Percentiles rank a stretch among this genome's conserved stretches.
phyloP scores from a whole-genome alignment of 2,329 filamentous ascomycete genomes.

The Fusarium fracticaudum region DNA sequence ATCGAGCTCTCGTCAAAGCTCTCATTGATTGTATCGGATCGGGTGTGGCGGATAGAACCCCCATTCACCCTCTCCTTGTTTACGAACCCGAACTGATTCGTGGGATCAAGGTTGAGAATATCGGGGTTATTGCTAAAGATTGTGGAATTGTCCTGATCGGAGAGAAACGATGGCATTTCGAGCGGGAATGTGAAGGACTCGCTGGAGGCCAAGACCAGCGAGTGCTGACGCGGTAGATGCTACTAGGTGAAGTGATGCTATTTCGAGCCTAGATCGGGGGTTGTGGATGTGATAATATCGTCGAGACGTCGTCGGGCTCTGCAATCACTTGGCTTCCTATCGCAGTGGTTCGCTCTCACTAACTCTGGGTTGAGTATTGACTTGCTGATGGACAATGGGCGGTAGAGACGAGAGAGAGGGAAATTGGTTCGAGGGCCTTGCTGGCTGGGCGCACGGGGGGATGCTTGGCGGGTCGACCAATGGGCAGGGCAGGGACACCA shows the following conservation, averaged over 20 bases:
- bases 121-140: conserved; percentile 55
- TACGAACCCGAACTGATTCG: conserved; percentile 50
- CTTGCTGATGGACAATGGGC: conserved; percentile 32
- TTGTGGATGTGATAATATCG: conserved; percentile 13
- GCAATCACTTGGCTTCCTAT: conserved; percentile 8
- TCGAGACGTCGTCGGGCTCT: conserved; percentile 19
- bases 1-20: conserved; percentile 65
- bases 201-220: conserved; percentile 37
- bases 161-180: conserved; percentile 66
- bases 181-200: conserved; percentile 41
- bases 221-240: conserved; percentile 39
- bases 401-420: conserved; percentile 37
- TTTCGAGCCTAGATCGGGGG: conserved; percentile 28
- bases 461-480: conserved; percentile 43
- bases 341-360: conserved; percentile 1
- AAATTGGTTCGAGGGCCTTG: conserved; percentile 42
- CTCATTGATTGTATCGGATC: conserved; percentile 59
- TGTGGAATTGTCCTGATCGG: conserved; percentile 56
- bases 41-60: conserved; percentile 51
- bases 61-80: conserved; percentile 50
- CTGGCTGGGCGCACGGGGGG: conserved; percentile 41
- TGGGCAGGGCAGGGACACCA: conserved; percentile 33
- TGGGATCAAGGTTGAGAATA: conserved; percentile 56
- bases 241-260: conserved; percentile 39
- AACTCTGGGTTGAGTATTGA: conserved; percentile 30